Conservation (phyloP, 1,284 basidiomycete genomes). For the Pseudozyma flocculosa region DNA sequence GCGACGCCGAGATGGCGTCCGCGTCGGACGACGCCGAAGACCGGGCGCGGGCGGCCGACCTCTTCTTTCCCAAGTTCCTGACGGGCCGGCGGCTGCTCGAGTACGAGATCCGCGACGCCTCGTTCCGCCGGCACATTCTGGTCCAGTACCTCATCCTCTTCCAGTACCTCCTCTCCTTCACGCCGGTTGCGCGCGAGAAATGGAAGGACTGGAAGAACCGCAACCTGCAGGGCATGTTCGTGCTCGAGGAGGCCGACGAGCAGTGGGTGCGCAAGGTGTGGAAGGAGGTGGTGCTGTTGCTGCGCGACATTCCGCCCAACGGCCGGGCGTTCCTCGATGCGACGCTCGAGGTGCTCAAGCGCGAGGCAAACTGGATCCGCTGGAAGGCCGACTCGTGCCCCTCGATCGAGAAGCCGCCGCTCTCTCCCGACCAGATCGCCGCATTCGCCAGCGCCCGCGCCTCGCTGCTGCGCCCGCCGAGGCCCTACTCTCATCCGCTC, state of each 20-base stretch:
- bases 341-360: slow-evolving; percentile 36
- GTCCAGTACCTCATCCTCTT: slow-evolving; percentile 81
- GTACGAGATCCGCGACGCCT: slow-evolving; percentile 80
- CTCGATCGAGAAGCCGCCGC: slow-evolving; percentile 42
- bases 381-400: slow-evolving; percentile 54
- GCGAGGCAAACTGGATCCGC: slow-evolving; percentile 48
- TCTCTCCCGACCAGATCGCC: slow-evolving; percentile 26
- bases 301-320: slow-evolving; percentile 43
- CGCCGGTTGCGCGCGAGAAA: slow-evolving; percentile 67
- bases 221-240: slow-evolving; percentile 30
- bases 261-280: slow-evolving; percentile 49
- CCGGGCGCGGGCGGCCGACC: slow-evolving; percentile 60
- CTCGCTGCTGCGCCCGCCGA: slow-evolving; percentile 15
- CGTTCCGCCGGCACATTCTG: slow-evolving; percentile 86
- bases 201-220: slow-evolving; percentile 63
- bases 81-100: slow-evolving; percentile 81
- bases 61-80: slow-evolving; percentile 88
- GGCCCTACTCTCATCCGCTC: slow-evolving; percentile 33
- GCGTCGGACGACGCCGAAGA: slow-evolving; percentile 3
- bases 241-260: slow-evolving; percentile 42
- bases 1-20: not conserved
- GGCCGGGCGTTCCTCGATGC: slow-evolving; percentile 43
- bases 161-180: slow-evolving; percentile 75
- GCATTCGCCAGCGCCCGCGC: slow-evolving; percentile 23
- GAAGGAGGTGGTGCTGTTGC: slow-evolving; percentile 41